phyloP scores from a whole-genome alignment of 768 basidiomycete genomes.

The Tricholoma bakamatsutake region DNA sequence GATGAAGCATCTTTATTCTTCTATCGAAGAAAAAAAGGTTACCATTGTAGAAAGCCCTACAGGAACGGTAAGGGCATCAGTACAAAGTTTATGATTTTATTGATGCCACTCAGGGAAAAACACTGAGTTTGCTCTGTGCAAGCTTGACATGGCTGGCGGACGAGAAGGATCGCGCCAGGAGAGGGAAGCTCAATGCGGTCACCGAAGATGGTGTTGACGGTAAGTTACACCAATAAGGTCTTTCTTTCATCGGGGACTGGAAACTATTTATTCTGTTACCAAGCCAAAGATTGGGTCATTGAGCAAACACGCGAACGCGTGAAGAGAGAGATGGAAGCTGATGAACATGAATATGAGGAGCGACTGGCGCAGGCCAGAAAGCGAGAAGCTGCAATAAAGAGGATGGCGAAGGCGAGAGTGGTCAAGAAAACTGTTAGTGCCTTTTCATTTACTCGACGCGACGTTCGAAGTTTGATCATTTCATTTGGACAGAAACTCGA shows the following conservation, averaged over 20 bases:
- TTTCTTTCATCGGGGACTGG: background rate
- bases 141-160: conserved; percentile 72
- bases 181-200: conserved; percentile 49
- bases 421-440: conserved; percentile 52
- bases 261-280: background rate
- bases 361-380: conserved; percentile 54
- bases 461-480: background rate
- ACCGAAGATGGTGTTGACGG: conserved; percentile 28
- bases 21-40: conserved; percentile 70
- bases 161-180: conserved; percentile 61
- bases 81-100: background rate
- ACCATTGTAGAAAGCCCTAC: conserved; percentile 88
- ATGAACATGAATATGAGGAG: conserved; percentile 59
- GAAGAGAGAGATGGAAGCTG: conserved; percentile 60
- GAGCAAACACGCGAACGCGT: conserved; percentile 63
- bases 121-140: conserved; percentile 72
- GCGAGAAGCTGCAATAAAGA: conserved; percentile 52
- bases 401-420: conserved; percentile 49
- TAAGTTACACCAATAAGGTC: conserved; percentile 11
- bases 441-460: background rate
- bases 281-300: conserved; percentile 72
- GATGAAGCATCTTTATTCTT: conserved; percentile 81
- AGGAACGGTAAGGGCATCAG: conserved; percentile 57
- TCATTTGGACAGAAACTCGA: conserved; percentile 10
- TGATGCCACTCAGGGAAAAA: conserved; percentile 62